phyloP scores from a whole-genome alignment of 192 early-diverging fungal genomes.

The Kappamyces sp. region DNA sequence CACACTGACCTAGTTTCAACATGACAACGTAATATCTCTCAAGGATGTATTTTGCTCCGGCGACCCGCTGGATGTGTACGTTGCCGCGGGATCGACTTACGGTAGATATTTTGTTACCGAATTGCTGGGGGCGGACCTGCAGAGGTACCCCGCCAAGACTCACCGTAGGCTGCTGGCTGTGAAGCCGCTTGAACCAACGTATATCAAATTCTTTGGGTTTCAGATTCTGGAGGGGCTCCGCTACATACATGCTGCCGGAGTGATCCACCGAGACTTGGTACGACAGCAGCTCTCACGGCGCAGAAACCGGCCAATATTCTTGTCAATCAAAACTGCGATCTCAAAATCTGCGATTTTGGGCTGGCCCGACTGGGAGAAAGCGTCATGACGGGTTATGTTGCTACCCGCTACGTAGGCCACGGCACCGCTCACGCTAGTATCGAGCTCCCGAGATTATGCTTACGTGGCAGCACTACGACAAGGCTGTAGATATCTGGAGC shows the following conservation, averaged over 20 bases:
- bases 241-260: slow-evolving; percentile 94
- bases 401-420: slow-evolving; percentile 68
- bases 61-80: slow-evolving; percentile 34
- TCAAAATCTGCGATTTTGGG: slow-evolving; percentile 98
- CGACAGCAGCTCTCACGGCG: background rate
- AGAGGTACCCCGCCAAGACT: slow-evolving; percentile 38
- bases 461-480: slow-evolving; percentile 95
- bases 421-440: slow-evolving; percentile 74
- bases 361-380: slow-evolving; percentile 89
- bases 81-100: background rate
- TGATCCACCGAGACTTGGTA: slow-evolving; percentile 90
- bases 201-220: slow-evolving; percentile 96
- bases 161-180: slow-evolving; percentile 59
- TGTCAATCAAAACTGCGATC: slow-evolving; percentile 95
- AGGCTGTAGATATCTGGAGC: slow-evolving; percentile 95
- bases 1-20: slow-evolving; percentile 26
- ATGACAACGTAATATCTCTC: slow-evolving; percentile 70
- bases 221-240: slow-evolving; percentile 70
- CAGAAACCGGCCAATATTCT: slow-evolving; percentile 93
- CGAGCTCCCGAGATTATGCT: slow-evolving; percentile 98
- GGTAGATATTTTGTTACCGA: slow-evolving; percentile 89
- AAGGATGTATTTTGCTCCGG: slow-evolving; percentile 3
- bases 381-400: slow-evolving; percentile 80
- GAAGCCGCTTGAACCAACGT: slow-evolving; percentile 86
- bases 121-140: slow-evolving; percentile 89